phyloP scores from a whole-genome alignment of 257 asterid genomes.

The Mitragyna speciosa region DNA sequence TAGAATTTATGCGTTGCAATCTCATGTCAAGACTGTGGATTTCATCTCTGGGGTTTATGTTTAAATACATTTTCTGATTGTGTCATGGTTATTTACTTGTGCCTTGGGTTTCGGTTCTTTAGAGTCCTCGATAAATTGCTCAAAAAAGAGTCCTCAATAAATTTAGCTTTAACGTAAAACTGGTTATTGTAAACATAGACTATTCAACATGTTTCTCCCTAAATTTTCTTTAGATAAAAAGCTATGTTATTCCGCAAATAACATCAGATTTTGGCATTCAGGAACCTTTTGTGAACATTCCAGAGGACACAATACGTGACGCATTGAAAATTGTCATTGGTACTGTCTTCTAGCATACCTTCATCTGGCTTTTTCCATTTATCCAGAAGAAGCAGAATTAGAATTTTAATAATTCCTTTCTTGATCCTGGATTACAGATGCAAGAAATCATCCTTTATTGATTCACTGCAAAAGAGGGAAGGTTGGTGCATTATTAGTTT shows the following conservation, averaged over 20 bases:
- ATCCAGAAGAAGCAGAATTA: neutral
- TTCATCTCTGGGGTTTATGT: neutral
- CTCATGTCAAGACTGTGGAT: neutral
- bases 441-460: constrained; percentile 66
- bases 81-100: neutral
- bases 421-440: constrained; percentile 45
- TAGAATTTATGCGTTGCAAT: neutral
- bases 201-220: neutral
- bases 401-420: neutral
- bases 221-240: neutral
- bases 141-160: neutral
- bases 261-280: constrained; percentile 24
- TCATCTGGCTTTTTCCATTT: neutral
- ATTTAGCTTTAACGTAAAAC: neutral
- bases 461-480: constrained; percentile 91
- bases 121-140: neutral
- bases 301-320: constrained; percentile 71
- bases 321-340: constrained; percentile 66
- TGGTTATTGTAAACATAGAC: neutral
- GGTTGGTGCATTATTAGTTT: constrained; percentile 31
- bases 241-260: neutral
- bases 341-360: constrained; percentile 20
- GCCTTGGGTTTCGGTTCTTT: neutral
- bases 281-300: constrained; percentile 91
- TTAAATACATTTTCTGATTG: neutral